phyloP scores from a whole-genome alignment of 306 rosid genomes.

The Cicer arietinum region DNA sequence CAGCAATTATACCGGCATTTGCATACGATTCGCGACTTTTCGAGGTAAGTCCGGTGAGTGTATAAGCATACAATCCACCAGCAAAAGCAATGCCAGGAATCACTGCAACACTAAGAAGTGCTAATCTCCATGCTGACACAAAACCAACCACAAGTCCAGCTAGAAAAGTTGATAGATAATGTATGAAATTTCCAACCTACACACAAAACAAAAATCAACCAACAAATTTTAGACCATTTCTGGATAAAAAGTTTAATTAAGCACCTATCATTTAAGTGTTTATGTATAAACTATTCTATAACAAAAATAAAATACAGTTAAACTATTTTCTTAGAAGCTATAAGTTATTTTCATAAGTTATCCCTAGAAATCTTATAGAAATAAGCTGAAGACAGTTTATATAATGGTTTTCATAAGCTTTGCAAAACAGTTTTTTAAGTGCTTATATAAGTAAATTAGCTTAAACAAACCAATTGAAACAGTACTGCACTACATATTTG shows the following conservation, averaged over 20 bases:
- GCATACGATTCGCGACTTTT: slow-evolving; percentile 96
- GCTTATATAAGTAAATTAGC: no score
- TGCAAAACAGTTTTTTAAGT: no score
- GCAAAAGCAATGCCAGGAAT: slow-evolving; percentile 99
- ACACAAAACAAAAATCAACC: slow-evolving; percentile 3
- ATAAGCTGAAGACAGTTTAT: no score
- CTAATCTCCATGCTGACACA: slow-evolving; percentile 97
- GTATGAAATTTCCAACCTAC: slow-evolving; percentile 98
- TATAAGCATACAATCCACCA: slow-evolving; percentile 96
- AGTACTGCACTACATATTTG: neutral
- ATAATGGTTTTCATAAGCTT: no score
- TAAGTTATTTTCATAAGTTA: no score
- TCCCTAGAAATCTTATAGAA: no score
- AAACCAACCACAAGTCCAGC: slow-evolving; percentile 99
- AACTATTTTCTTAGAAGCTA: no score
- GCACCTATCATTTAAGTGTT: no score
- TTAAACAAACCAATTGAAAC: no score
- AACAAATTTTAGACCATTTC: neutral
- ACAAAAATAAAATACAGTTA: no score
- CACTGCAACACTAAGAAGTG: slow-evolving; percentile 94
- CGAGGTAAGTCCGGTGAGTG: slow-evolving; percentile 95
- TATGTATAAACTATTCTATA: no score
- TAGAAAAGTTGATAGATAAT: slow-evolving; percentile 93
- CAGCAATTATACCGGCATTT: slow-evolving; percentile 93
- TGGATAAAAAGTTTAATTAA: no score